Conservation (phyloP, 805 yeast genomes). For the Sugiyamaella qingdaonensis region DNA sequence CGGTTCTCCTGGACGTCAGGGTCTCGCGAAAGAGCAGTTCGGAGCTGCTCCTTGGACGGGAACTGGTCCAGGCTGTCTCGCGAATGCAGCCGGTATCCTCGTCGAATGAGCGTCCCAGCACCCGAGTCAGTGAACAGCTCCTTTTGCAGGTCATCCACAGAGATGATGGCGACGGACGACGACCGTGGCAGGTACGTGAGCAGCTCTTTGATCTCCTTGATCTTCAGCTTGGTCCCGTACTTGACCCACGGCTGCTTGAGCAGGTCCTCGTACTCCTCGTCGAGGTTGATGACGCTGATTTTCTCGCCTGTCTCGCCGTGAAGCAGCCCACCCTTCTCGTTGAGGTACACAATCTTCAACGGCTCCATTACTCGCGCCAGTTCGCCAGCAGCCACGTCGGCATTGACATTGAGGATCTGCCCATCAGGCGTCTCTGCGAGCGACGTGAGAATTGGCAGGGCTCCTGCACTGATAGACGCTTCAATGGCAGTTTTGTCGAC, state of each 20-base stretch:
- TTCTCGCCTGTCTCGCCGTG: slow-evolving; percentile 91
- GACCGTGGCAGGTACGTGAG: slow-evolving; percentile 93
- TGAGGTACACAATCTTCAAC: slow-evolving; percentile 88
- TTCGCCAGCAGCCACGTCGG: slow-evolving; percentile 99
- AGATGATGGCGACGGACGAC: slow-evolving; percentile 95
- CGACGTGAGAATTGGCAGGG: slow-evolving; percentile 92
- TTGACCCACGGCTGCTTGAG: slow-evolving; percentile 97
- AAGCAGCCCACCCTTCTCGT: slow-evolving; percentile 96
- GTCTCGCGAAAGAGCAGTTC: slow-evolving; percentile 74
- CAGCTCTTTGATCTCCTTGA: slow-evolving; percentile 92
- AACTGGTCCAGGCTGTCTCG: slow-evolving; percentile 69
- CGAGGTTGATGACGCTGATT: slow-evolving; percentile 84
- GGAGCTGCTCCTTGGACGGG: slow-evolving; percentile 53
- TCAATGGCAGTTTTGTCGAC: slow-evolving; percentile 89
- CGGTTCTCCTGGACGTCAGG: slow-evolving; percentile 66
- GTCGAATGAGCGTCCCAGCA: slow-evolving; percentile 96
- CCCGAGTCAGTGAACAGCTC: slow-evolving; percentile 98
- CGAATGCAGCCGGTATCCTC: slow-evolving; percentile 80
- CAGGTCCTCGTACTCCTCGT: slow-evolving; percentile 89
- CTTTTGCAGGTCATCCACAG: slow-evolving; percentile 91
- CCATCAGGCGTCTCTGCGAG: slow-evolving; percentile 96
- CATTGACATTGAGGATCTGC: slow-evolving; percentile 94
- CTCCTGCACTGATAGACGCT: slow-evolving; percentile 93
- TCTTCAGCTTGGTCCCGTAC: slow-evolving; percentile 96
- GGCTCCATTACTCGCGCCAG: slow-evolving; percentile 96